Evolutionary conservation across 345 rosid genomes (phyloP).

Genomic region (Melaleuca quinquenervia): DNA sequence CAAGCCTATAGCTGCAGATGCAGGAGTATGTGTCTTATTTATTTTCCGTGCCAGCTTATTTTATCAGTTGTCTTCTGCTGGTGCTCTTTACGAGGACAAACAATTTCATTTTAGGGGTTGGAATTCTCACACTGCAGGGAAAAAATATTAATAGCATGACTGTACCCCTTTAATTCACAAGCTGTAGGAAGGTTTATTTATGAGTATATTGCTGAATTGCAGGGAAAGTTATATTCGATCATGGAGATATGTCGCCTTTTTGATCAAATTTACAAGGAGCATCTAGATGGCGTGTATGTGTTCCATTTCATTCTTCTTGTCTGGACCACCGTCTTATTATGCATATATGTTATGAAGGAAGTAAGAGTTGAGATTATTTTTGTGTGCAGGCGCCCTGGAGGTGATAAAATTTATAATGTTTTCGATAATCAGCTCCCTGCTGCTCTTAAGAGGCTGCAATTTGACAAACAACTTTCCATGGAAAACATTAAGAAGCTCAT

Average conservation of each 20-base stretch:
- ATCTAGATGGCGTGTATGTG: conserved; percentile 94
- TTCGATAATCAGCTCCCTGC: conserved; percentile 99
- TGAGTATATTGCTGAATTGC: conserved; percentile 14
- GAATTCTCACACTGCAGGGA: neutral
- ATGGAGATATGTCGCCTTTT: conserved; percentile 98
- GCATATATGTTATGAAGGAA: neutral
- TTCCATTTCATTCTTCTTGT: neutral
- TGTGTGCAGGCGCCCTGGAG: conserved; percentile 80
- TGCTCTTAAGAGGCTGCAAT: conserved; percentile 95
- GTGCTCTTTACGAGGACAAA: neutral
- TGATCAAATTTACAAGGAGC: conserved; percentile 89
- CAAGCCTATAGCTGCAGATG: conserved; percentile 96
- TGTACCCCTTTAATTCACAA: neutral
- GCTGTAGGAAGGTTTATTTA: neutral
- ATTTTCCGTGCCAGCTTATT: neutral
- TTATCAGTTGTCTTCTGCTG: neutral
- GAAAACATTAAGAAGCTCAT: conserved; percentile 93
- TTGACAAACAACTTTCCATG: conserved; percentile 97
- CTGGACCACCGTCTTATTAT: neutral
- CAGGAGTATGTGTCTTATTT: conserved; percentile 58
- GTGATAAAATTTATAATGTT: conserved; percentile 86
- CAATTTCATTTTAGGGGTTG: neutral
- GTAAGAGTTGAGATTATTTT: neutral
- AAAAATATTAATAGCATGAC: neutral
- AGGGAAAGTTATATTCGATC: conserved; percentile 94